Evolutionary conservation across 106 monocot species (phyloP).

Genomic region (Dendrobium nobile): DNA sequence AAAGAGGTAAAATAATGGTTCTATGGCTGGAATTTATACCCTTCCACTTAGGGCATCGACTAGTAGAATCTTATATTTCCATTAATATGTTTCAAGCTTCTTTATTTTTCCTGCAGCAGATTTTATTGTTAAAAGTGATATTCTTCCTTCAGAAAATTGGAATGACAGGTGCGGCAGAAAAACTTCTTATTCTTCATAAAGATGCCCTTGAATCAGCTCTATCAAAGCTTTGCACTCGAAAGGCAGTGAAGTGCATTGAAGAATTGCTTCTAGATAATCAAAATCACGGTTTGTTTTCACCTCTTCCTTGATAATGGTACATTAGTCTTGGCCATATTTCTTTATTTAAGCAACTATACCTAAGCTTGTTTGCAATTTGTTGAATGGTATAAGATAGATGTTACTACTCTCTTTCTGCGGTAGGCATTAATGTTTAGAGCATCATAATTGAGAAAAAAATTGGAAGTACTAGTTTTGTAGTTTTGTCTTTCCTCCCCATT

Average conservation of each 20-base stretch:
- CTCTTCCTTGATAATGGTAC: neutral
- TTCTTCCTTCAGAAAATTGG: conserved; percentile 36
- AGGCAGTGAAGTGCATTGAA: conserved; percentile 39
- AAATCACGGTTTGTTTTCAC: conserved; percentile 26
- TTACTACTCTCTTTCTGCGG: neutral
- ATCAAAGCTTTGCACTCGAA: conserved; percentile 35
- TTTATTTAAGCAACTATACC: neutral
- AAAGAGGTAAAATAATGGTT: neutral
- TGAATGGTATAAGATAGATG: neutral
- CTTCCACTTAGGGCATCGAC: neutral
- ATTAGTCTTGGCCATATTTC: neutral
- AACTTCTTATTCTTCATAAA: conserved; percentile 56
- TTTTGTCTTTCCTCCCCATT: neutral
- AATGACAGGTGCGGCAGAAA: conserved; percentile 53
- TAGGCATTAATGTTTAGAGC: neutral
- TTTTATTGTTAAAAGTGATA: neutral
- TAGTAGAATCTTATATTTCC: neutral
- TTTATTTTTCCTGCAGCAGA: neutral
- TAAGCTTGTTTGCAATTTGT: neutral
- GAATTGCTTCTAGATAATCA: conserved; percentile 46
- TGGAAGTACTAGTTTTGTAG: neutral
- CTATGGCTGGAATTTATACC: neutral
- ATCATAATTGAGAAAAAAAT: neutral
- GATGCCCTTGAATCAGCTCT: conserved; percentile 48
- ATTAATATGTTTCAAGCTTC: neutral